Evolutionary conservation across 2,329 filamentous ascomycete species (phyloP), one percentile per base, ranked within the genome.

Genomic region (Fusarium virguliforme): DNA sequence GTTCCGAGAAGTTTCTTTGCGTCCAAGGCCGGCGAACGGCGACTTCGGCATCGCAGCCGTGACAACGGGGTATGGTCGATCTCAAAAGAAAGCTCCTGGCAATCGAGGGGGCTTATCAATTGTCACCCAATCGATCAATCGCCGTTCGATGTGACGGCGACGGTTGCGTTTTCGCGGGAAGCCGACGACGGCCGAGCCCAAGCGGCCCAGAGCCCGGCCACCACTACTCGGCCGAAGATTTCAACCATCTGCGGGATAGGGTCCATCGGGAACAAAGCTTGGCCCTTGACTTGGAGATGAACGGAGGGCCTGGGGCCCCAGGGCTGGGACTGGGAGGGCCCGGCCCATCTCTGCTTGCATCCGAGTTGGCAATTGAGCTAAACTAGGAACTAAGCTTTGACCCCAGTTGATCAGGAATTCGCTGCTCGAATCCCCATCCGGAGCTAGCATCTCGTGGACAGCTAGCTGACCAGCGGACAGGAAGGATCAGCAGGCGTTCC

Each of bases 201-300:
- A 72, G 62, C 65, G 62, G 51, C 50, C 60, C 60, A 22, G 58
- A 46, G 35, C 24, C 41, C 35, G 41, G 24, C 43, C 18, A 65
- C 10, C 41, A 67, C 46, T 51, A 72, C 70, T 72, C 70, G 66
- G 70, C 70, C 70, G 69, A 70, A 64, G 69, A 63, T 38, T 50
- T 56, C 38, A 34, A 38, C 41, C 46, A 63, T 46, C 28, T 28
- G 35, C 48, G 50, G 41, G 55, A 64, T 41, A 64, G 65, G 22
- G 54, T 58, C 22, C 18, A 37, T 58, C 43, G 54, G 50, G 46
- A 66, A 66, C n/a, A 60, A 63, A 50, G 58, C 57, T 68, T 57
- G 57, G 55, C 54, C 40, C 60, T 60, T 53, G 43, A 15, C 60
- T 60, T 53, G 43, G 18, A 41, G 57, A 60, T 28, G 56, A 51